Base-by-base conservation (phyloP, 1,284 basidiomycete genomes). In the Puccinia novopanici region DNA sequence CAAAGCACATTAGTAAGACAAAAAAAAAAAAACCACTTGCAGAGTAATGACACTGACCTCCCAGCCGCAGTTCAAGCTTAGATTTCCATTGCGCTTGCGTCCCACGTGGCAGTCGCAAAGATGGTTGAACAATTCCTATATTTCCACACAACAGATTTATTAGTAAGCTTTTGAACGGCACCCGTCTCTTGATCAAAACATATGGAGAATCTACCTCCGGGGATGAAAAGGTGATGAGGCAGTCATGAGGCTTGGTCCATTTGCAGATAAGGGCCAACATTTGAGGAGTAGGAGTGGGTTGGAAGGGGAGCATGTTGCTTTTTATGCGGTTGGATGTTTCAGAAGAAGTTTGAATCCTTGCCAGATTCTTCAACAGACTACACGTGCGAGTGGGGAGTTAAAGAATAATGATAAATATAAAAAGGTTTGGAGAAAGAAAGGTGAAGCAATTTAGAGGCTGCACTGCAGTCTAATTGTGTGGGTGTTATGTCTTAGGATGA, bases 41-140 rank as follows among this genome's bases (percentile, higher is more conserved):
- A 1, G 34, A 34, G 34, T 34, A 48, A 48, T 30, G 9, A 1
- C 8, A 57, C 68, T 50, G 17, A 80, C 68, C 68, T 80, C 77
- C 68, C 77, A 80, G 30, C 68, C 34, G 59, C 77, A 80, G 57
- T 8, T 80, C 40, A 80, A 73, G 67, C 77, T 80, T n/a, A 80
- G 40, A 50, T 72, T 80, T 72, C 77, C 77, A 54, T 73, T 68
- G 19, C 77, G 68, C 55, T 80, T 80, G 40, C 77, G 70, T 22
- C 77, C 77, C 4, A 80, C 77, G 59, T 80, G 77, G 27, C 42
- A n/a, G 24, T 80, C 77, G 50, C 77, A 80, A 2, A 80, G 70
- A 72, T 80, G 77, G 37, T 73, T 80, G 77, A 80, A 80, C 42
- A 80, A 73, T 59, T 70, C 77, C 77, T 80, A 22, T 5, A 12